Evolutionary conservation across 2,329 filamentous ascomycete genomes (phyloP).

Genomic region (Gnomoniopsis smithogilvyi): DNA sequence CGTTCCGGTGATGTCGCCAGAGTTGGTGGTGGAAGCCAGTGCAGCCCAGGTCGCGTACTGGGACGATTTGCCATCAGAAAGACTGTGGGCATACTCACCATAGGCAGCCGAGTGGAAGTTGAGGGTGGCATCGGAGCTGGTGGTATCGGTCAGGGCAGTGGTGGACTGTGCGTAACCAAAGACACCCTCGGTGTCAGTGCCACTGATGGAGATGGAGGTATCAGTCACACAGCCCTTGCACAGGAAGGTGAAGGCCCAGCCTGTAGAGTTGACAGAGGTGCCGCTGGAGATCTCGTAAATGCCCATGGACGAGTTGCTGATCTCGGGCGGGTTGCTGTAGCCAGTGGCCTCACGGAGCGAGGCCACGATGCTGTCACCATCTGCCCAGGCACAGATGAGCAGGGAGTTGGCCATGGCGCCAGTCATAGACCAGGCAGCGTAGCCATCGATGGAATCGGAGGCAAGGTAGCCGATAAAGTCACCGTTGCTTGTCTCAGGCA

Average conservation of each 20-base stretch:
- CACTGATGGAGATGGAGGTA: conserved; percentile 26
- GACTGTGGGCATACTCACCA: conserved; percentile 32
- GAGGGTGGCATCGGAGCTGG: conserved; percentile 8
- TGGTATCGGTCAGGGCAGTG: conserved; percentile 31
- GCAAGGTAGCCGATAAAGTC: conserved; percentile 55
- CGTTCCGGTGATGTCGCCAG: neutral
- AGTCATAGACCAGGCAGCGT: conserved; percentile 43
- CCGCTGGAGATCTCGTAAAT: conserved; percentile 40
- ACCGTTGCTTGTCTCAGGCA: conserved; percentile 43
- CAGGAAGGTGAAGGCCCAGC: conserved; percentile 47
- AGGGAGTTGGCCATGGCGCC: conserved; percentile 41
- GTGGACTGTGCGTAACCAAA: conserved; percentile 39
- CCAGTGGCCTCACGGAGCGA: conserved; percentile 24
- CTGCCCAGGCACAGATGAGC: conserved; percentile 42
- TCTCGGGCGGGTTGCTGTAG: conserved; percentile 38
- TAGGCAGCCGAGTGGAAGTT: conserved; percentile 35
- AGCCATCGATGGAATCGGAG: conserved; percentile 41
- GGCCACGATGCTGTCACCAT: conserved; percentile 32
- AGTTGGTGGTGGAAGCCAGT: conserved; percentile 19
- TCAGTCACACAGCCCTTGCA: conserved; percentile 37
- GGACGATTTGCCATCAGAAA: conserved; percentile 31
- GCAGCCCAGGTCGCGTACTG: conserved; percentile 27
- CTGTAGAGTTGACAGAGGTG: conserved; percentile 43
- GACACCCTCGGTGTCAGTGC: conserved; percentile 22
- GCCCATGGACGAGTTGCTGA: conserved; percentile 31